Base-by-base conservation (phyloP, 1,284 basidiomycete species). In the Cryptococcus sp. region DNA sequence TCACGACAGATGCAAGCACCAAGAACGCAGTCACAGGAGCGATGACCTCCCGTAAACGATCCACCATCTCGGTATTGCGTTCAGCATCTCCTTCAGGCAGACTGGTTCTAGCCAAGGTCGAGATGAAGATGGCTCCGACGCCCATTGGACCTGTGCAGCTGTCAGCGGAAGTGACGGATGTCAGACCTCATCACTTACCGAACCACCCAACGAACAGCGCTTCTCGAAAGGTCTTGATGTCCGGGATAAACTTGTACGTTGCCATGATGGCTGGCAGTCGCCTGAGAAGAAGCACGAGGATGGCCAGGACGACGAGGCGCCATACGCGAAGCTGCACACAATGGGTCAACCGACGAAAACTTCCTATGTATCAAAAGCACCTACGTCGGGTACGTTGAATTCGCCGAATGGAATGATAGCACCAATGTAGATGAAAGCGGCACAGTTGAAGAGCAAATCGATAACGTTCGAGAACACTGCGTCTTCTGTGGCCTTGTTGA, bases 401-500 rank as follows among this genome's bases (percentile, higher is more conserved):
- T 84, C 81, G 68, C 82, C 78, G 77, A 97, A 97, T 0, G 93
- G 93, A 84, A 93, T 93, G 86, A 93, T 92, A 40, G 93, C 93
- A 59, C 93, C 93, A 57, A 96, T 88, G 73, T 89, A 96, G 56
- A 96, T 87, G 81, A 96, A 96, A 67, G 88, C 88, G 20, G 90
- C 89, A 61, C 90, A 85, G 80, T 94, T 94, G 85, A 94, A 93
- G 27, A 83, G 72, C 72, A 84, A 62, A 71, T 96, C 94, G 73
- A 99, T 92, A 69, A 99, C 95, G 78, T 90, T 93, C 67, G 89
- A 92, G 82, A 99, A 99, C 67, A 94, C 89, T 27, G 90, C 85
- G 75, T 94, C 91, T 75, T 96, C 94, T 1, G 94, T 99, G 68
- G 96, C 93, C 67, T 88, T 86, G 80, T 94, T 94, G 83, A 97